phyloP scores from a whole-genome alignment of 257 asterid species.

The Solanum raphanifolium region DNA sequence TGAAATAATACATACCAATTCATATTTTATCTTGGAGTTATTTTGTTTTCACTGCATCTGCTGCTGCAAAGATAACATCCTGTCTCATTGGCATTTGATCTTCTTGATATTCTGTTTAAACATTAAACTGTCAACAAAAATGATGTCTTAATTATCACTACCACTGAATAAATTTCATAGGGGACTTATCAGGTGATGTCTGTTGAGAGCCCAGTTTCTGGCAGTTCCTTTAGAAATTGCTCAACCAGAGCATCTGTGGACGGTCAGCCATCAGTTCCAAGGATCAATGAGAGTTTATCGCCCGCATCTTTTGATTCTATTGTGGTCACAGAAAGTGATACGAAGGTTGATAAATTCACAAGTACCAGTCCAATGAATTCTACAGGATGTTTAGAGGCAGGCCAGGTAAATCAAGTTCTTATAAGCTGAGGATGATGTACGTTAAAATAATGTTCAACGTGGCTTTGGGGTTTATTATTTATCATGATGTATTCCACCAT shows the following conservation, averaged over 20 bases:
- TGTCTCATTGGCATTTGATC: background rate
- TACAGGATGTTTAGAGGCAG: conserved; percentile 42
- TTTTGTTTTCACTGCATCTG: background rate
- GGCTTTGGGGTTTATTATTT: background rate
- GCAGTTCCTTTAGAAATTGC: conserved; percentile 38
- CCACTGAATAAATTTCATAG: conserved; percentile 17
- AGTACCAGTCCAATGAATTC: conserved; percentile 39
- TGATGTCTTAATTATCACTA: background rate
- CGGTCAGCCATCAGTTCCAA: conserved; percentile 50
- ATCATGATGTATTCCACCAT: background rate
- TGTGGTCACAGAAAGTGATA: conserved; percentile 45
- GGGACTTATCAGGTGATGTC: conserved; percentile 43
- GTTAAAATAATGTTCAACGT: background rate
- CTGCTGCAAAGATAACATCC: background rate
- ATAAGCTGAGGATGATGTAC: background rate
- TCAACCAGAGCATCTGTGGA: conserved; percentile 43
- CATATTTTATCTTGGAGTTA: background rate
- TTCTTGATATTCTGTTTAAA: background rate
- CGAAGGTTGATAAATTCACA: conserved; percentile 40
- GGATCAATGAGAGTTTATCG: conserved; percentile 48
- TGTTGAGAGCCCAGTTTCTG: conserved; percentile 47
- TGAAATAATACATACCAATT: background rate
- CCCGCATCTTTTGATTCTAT: conserved; percentile 65
- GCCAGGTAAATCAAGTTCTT: conserved; percentile 24
- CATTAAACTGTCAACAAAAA: background rate